Evolutionary conservation across 2,329 filamentous ascomycete genomes (phyloP), one percentile per base, ranked within the genome.

Genomic region (Cyclaneusma minus): DNA sequence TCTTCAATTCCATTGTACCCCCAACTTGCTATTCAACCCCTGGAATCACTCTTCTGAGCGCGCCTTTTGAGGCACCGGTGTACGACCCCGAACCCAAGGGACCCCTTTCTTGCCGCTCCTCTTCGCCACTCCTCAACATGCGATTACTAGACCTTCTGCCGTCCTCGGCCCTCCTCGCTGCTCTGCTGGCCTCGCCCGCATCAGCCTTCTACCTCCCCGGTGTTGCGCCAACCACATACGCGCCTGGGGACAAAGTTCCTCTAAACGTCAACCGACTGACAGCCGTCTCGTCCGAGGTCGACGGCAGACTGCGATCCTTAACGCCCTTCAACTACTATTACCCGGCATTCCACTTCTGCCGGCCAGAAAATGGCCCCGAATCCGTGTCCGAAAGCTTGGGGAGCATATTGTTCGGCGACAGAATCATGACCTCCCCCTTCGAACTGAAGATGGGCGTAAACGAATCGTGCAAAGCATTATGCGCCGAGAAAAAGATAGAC

Each of bases 271-370:
- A 98, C 58, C 76, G 76, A 48, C 76, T 98, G 43, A 89, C 82
- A 21, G 87, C 89, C 4, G 72, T 85, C 23, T 73, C 83, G 23
- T 78, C 79, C 21, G 63, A 69, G 33, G 64, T 69, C 36, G 83
- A 93, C 52, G 68, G 77, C 14, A 76, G 83, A 41, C 63, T 95
- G 21, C 82, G 84, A 49, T 91, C 85, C n/a, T 77, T 93, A 29
- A 75, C 95, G 43, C 81, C 87, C 4, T 98, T 81, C 62, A 87
- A 95, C 55, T 95, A 98, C 61, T 98, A 98, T 50, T 73, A 89
- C 42, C 68, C 74, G 5, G 67, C 67, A 3, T 92, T 98, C 54
- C 73, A 80, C 46, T 93, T 94, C 60, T 98, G 89, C 54, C 58
- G 67, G 40, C 89, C 87, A 2, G 58, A 78, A 29, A 73, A 63